Conservation (phyloP, 2,329 filamentous ascomycete genomes). For the Tympanopsis confertula region DNA sequence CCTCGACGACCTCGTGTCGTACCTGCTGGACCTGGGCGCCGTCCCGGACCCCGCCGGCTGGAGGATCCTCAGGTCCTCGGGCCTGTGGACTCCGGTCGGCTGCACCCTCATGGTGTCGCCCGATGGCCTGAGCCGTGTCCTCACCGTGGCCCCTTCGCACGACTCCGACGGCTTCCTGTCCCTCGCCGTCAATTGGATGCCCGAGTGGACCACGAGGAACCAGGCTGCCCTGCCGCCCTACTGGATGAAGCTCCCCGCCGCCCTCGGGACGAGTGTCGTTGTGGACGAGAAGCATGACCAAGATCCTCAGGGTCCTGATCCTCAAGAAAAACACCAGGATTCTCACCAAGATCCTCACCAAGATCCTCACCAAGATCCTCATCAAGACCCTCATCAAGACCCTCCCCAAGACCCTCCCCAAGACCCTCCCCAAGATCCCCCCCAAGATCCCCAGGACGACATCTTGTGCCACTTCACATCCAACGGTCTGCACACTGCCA, state of each 20-base stretch:
- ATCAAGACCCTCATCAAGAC: neutral
- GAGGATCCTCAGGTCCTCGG: slow-evolving; percentile 41
- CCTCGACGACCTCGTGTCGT: slow-evolving; percentile 49
- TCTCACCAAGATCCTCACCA: neutral
- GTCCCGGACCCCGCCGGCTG: slow-evolving; percentile 47
- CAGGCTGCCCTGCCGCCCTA: slow-evolving; percentile 43
- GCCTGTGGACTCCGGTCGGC: slow-evolving; percentile 48
- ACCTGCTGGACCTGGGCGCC: slow-evolving; percentile 52
- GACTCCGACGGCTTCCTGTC: slow-evolving; percentile 50
- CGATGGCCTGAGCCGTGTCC: slow-evolving; percentile 31
- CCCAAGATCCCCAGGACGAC: neutral
- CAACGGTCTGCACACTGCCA: slow-evolving; percentile 31
- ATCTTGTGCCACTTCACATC: slow-evolving; percentile 37
- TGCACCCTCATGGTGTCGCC: slow-evolving; percentile 43
- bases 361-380: neutral
- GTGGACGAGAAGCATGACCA: slow-evolving; percentile 4
- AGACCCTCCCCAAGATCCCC: neutral
- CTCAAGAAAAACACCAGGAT: neutral
- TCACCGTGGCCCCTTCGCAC: slow-evolving; percentile 41
- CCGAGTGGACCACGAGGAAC: slow-evolving; percentile 38
- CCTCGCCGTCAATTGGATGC: slow-evolving; percentile 42
- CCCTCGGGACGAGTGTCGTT: slow-evolving; percentile 5
- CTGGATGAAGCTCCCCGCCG: slow-evolving; percentile 38
- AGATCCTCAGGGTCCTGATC: neutral
- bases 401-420: neutral